These are phyloP conservation scores for Phragmites australis DNA, from an alignment of 176 grass and related monocot species.

Conservation along the genomic window DNA sequence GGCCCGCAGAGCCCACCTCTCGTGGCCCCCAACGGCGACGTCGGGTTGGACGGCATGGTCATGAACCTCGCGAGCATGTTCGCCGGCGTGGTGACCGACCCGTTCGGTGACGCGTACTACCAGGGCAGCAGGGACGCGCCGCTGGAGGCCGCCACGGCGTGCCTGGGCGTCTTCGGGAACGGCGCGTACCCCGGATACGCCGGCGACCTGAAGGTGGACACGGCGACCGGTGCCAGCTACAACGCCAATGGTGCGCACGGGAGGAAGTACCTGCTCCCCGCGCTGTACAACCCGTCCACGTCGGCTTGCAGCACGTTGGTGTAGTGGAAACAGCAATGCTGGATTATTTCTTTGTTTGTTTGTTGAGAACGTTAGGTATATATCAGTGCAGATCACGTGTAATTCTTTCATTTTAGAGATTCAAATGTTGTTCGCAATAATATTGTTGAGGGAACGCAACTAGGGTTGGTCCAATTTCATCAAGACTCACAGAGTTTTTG, in stretches of 20 bases:
- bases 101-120: constrained; percentile 69
- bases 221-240: constrained; percentile 57
- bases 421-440: neutral
- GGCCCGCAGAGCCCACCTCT: constrained; percentile 63
- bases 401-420: constrained; percentile 40
- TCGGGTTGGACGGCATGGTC: constrained; percentile 67
- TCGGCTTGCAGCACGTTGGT: constrained; percentile 59
- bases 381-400: neutral
- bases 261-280: constrained; percentile 73
- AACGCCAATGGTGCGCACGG: constrained; percentile 63
- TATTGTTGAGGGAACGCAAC: neutral
- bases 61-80: constrained; percentile 70
- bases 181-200: constrained; percentile 73
- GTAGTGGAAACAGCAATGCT: constrained; percentile 5
- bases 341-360: neutral
- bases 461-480: neutral
- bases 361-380: constrained; percentile 19
- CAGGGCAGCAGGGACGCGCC: constrained; percentile 61
- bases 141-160: constrained; percentile 59
- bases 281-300: constrained; percentile 54
- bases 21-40: constrained; percentile 64
- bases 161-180: constrained; percentile 49
- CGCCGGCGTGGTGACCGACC: constrained; percentile 66
- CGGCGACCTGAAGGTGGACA: constrained; percentile 54
- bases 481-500: neutral